Conservation (phyloP, 176 grass and related monocot species). For the Eleusine indica region DNA sequence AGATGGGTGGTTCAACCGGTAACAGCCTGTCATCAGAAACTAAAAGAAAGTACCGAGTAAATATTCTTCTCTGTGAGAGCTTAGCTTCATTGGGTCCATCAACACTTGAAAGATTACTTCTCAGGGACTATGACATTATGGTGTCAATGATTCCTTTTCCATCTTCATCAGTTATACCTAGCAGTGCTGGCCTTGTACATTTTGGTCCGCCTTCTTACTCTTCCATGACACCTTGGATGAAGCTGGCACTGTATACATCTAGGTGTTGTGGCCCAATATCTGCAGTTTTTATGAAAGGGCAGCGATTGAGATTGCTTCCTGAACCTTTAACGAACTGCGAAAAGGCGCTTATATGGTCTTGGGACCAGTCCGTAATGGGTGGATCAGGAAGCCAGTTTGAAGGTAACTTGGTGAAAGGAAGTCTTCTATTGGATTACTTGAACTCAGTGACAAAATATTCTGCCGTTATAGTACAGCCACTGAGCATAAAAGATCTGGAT, state of each 20-base stretch:
- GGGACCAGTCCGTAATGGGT: conserved; percentile 74
- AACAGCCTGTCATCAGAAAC: conserved; percentile 35
- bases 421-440: conserved; percentile 72
- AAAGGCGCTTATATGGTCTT: conserved; percentile 91
- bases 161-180: conserved; percentile 69
- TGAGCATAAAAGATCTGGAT: conserved; percentile 80
- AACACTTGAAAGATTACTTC: conserved; percentile 75
- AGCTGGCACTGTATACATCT: conserved; percentile 75
- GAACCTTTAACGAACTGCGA: conserved; percentile 78
- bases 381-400: conserved; percentile 76
- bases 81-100: conserved; percentile 74
- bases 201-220: conserved; percentile 93
- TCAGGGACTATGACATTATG: conserved; percentile 90
- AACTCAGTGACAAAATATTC: conserved; percentile 88
- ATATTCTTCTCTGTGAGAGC: conserved; percentile 95
- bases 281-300: conserved; percentile 90
- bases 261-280: conserved; percentile 76
- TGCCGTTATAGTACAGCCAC: conserved; percentile 77
- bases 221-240: conserved; percentile 98
- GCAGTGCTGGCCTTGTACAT: conserved; percentile 64
- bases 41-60: conserved; percentile 79
- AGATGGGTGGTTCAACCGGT: conserved; percentile 30
- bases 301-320: conserved; percentile 70
- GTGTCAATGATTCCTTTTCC: conserved; percentile 95
- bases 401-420: conserved; percentile 82